A percentile compares a stretch with the other conserved stretches of the same genome.
Conservation (phyloP, 768 basidiomycete genomes). For the Daedaleopsis nitida region DNA sequence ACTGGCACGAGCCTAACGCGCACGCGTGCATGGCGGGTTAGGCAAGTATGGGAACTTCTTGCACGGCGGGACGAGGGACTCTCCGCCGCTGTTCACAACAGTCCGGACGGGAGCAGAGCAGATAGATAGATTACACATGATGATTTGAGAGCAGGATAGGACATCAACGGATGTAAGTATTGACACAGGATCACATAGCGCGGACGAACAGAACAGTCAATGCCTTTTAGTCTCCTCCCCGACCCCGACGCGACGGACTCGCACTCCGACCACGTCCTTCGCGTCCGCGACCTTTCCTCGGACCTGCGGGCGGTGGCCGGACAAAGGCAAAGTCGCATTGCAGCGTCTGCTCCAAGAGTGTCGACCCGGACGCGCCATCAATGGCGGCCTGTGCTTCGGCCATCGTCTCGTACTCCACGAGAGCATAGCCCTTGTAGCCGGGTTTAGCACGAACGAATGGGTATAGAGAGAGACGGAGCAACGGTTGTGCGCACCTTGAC, state of each 20-base stretch:
- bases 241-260: constrained; percentile 64
- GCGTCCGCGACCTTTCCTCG: constrained; percentile 73
- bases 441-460: constrained; percentile 7
- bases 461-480: background rate
- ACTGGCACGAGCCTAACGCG: constrained; percentile 7
- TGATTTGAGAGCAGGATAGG: background rate
- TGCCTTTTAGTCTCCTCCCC: constrained; percentile 19
- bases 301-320: constrained; percentile 78
- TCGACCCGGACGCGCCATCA: constrained; percentile 81
- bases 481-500: constrained; percentile 72
- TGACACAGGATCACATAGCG: background rate
- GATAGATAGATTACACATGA: background rate
- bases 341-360: constrained; percentile 82
- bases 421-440: constrained; percentile 83
- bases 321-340: constrained; percentile 94
- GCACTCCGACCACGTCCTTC: constrained; percentile 73
- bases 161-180: background rate
- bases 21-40: background rate
- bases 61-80: background rate
- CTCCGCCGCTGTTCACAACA: background rate
- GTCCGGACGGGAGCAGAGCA: background rate
- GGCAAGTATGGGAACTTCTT: background rate
- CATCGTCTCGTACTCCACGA: constrained; percentile 97
- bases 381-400: constrained; percentile 94
- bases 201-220: background rate